Evolutionary conservation across 2,329 filamentous ascomycete species (phyloP).

Genomic region (Fusarium solani-melongenae): DNA sequence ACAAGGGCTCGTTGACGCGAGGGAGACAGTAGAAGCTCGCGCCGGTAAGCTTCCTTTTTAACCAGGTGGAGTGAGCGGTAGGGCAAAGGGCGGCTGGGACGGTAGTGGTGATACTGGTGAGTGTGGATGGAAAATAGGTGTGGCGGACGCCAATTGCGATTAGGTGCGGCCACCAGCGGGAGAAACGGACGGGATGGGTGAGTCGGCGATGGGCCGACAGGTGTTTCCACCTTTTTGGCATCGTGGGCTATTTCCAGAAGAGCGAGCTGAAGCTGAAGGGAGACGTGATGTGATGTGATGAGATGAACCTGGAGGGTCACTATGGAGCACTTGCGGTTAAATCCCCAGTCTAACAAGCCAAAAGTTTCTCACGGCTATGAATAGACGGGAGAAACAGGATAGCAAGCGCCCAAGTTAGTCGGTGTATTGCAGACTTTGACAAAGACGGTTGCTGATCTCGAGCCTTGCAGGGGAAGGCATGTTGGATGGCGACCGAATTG

Average conservation of each 20-base stretch:
- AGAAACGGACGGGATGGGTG: constrained; percentile 3
- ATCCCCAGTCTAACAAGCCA: background rate
- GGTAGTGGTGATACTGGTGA: constrained; percentile 24
- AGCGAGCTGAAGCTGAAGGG: background rate
- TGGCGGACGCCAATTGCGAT: constrained; percentile 15
- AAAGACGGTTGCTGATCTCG: constrained; percentile 21
- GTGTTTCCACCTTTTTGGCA: constrained; percentile 13
- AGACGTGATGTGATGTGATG: constrained; percentile 13
- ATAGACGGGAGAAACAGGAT: constrained; percentile 31
- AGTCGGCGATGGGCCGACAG: constrained; percentile 12
- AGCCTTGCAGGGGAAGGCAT: constrained; percentile 30
- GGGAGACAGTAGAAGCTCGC: constrained; percentile 15
- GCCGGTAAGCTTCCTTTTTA: constrained; percentile 1
- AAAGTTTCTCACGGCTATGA: constrained; percentile 19
- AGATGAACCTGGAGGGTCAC: constrained; percentile 9
- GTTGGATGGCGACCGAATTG: constrained; percentile 32
- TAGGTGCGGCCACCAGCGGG: constrained; percentile 4
- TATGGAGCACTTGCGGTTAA: constrained; percentile 2
- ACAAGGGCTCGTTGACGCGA: constrained; percentile 23
- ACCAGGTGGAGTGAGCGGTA: constrained; percentile 23
- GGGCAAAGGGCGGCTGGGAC: constrained; percentile 14
- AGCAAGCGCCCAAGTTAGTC: constrained; percentile 1
- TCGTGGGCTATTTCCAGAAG: constrained; percentile 13
- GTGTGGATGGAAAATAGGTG: constrained; percentile 20
- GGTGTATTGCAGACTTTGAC: constrained; percentile 6